A percentile compares a stretch with the other conserved stretches of the same genome.
Evolutionary conservation across 2,329 filamentous ascomycete genomes (phyloP).

Genomic region (Cercospora sesami): DNA sequence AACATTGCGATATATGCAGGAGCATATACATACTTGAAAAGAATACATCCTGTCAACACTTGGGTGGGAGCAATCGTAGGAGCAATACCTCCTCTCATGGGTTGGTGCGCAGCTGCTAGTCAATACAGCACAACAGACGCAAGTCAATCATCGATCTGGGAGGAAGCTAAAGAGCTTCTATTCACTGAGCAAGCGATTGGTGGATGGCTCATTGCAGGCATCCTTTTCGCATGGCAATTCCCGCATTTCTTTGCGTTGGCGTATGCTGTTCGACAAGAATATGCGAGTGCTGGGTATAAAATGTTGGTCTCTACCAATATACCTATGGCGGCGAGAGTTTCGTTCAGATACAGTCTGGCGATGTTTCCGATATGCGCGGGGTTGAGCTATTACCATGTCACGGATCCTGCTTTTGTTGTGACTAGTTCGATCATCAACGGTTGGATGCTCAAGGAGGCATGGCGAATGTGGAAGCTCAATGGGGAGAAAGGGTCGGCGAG

Average conservation of each 20-base stretch:
- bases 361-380: slow-evolving; percentile 85
- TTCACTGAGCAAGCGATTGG: slow-evolving; percentile 52
- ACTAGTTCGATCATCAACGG: slow-evolving; percentile 80
- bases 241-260: slow-evolving; percentile 96
- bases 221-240: slow-evolving; percentile 96
- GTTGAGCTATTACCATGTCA: slow-evolving; percentile 76
- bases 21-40: slow-evolving; percentile 89
- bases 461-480: slow-evolving; percentile 75
- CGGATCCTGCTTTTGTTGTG: slow-evolving; percentile 79
- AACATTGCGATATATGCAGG: slow-evolving; percentile 92
- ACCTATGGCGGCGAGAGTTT: slow-evolving; percentile 79
- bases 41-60: slow-evolving; percentile 81
- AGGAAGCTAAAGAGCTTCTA: slow-evolving; percentile 38
- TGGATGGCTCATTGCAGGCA: slow-evolving; percentile 81
- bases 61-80: slow-evolving; percentile 94
- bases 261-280: slow-evolving; percentile 86
- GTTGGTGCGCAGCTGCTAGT: slow-evolving; percentile 92
- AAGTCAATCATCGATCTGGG: slow-evolving; percentile 27
- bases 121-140: slow-evolving; percentile 63
- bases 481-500: slow-evolving; percentile 79
- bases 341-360: slow-evolving; percentile 77
- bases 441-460: slow-evolving; percentile 80
- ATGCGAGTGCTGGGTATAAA: slow-evolving; percentile 66
- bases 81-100: slow-evolving; percentile 93
- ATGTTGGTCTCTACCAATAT: slow-evolving; percentile 88